Evolutionary conservation across 768 basidiomycete species (phyloP), one percentile per base, ranked within the genome.

Genomic region (Lentinula lateritia): DNA sequence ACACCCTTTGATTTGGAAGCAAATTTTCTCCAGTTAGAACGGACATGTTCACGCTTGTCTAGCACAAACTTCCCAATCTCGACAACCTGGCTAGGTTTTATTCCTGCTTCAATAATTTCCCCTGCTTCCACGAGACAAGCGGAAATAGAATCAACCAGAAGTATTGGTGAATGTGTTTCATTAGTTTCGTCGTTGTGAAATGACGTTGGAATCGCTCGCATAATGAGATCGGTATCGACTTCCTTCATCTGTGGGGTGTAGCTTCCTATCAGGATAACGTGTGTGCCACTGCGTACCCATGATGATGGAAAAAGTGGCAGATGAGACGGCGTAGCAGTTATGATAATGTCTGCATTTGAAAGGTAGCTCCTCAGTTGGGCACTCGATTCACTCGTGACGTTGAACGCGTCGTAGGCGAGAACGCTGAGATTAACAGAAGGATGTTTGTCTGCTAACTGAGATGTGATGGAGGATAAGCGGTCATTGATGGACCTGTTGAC

Each of bases 221-320:
- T 67, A 10, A 95, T 71, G 13, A 94, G 77, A 0, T 72, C 75
- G 0, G 66, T 70, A 32, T 90, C 86, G 6, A 93, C 82, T 69
- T 96, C 93, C 46, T 78, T 80, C 94, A 95, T 96, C 2, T 74
- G 68, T 1, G 89, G 89, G 16, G 80, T 94, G 68, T 92, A 95
- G 60, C 90, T 92, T 5, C 93, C 93, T 32, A 93, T 83, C 2
- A 95, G 75, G 60, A 92, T 84, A 38, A 95, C 66, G 65, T 92
- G 89, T 0, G 89, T 80, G 0, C 86, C 85, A 1, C 80, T 70
- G 3, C 77, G 74, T 10, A 93, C 84, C 79, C 85, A 87, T 0
- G 76, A 68, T 0, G 85, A 83, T 2, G 85, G 83, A 70, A 95
- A 92, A 2, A 95, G 80, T 1, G 93, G 87, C 2, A 59, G 63